Conservation (phyloP, 2,329 filamentous ascomycete species). For the Ophidiomyces ophidiicola region DNA sequence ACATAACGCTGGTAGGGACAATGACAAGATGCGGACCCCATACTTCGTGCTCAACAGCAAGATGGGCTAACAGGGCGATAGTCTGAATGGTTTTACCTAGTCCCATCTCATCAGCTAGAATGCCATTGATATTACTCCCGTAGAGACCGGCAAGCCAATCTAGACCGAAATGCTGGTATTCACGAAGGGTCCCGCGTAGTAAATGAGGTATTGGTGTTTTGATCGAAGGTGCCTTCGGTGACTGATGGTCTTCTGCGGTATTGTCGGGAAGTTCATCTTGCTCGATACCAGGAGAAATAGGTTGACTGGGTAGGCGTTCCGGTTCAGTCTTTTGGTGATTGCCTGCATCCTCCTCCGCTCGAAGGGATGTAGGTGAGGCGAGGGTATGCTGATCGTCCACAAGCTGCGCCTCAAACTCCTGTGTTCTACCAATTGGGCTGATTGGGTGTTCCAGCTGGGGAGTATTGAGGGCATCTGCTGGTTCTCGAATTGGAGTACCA, state of each 20-base stretch:
- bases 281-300: background rate
- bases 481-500: background rate
- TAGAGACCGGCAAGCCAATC: constrained; percentile 95
- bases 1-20: constrained; percentile 93
- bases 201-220: constrained; percentile 70
- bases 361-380: constrained; percentile 2
- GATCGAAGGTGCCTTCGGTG: constrained; percentile 4
- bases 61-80: constrained; percentile 81
- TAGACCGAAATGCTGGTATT: constrained; percentile 93
- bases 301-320: background rate
- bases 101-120: constrained; percentile 96
- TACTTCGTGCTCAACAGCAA: constrained; percentile 77
- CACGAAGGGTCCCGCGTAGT: constrained; percentile 74
- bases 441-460: no score
- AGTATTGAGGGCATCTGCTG: no score
- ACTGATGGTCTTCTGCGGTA: background rate
- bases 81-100: constrained; percentile 97
- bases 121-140: constrained; percentile 84
- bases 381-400: background rate
- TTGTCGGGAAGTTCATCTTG: background rate
- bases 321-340: background rate
- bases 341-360: background rate
- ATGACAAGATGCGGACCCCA: constrained; percentile 96
- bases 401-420: constrained; percentile 20
- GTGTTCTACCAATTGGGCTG: no score